phyloP scores from a whole-genome alignment of 345 rosid species.

The Populus alba region DNA sequence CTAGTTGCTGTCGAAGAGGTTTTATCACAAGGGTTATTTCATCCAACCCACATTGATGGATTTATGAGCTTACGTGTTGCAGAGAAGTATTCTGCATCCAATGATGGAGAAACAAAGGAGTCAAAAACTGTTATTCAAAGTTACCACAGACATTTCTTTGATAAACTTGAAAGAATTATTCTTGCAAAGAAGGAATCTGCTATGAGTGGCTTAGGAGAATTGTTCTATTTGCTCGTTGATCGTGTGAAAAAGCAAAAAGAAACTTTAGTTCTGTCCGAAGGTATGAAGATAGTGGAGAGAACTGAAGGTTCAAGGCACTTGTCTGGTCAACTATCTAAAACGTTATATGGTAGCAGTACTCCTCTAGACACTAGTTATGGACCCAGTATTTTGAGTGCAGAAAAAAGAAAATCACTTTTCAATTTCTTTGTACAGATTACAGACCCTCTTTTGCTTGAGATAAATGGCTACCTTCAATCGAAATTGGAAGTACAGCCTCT shows the following conservation, averaged over 20 bases:
- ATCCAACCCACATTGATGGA: conserved; percentile 76
- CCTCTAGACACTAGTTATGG: conserved; percentile 35
- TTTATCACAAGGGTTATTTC: conserved; percentile 67
- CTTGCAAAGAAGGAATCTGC: conserved; percentile 41
- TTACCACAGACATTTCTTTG: conserved; percentile 80
- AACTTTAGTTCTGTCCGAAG: conserved; percentile 40
- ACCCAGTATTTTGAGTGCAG: conserved; percentile 48
- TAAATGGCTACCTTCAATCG: conserved; percentile 43
- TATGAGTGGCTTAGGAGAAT: conserved; percentile 54
- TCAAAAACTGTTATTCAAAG: conserved; percentile 47
- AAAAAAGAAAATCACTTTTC: conserved; percentile 65
- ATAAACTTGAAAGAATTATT: conserved; percentile 50
- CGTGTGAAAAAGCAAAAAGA: conserved; percentile 55
- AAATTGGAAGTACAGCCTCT: conserved; percentile 33
- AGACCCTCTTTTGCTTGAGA: conserved; percentile 69
- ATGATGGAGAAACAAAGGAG: conserved; percentile 36
- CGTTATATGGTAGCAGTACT: conserved; percentile 19
- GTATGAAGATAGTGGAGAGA: conserved; percentile 26
- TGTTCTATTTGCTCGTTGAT: conserved; percentile 62
- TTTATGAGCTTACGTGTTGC: conserved; percentile 55
- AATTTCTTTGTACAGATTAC: conserved; percentile 75
- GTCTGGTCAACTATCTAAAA: conserved; percentile 22
- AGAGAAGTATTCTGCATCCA: conserved; percentile 46
- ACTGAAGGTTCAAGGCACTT: conserved; percentile 34
- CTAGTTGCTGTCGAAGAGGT: conserved; percentile 54